Evolutionary conservation across 768 basidiomycete genomes (phyloP).

Genomic region (Amanita phalloides): DNA sequence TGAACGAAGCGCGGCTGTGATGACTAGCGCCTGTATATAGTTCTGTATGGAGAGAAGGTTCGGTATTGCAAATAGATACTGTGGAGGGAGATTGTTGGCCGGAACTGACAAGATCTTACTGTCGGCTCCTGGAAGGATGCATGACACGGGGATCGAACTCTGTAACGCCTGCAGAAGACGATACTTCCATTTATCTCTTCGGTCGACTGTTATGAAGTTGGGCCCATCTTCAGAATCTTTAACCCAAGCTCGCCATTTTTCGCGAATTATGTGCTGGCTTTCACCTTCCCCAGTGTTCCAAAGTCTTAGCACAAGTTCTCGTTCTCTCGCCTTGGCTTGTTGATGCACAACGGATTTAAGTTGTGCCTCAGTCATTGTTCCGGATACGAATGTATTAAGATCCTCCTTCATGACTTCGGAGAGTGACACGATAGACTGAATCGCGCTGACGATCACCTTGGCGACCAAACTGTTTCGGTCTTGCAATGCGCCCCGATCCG

Average conservation of each 20-base stretch:
- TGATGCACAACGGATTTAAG: constrained; percentile 35
- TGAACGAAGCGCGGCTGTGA: constrained; percentile 48
- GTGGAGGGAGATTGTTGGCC: constrained; percentile 49
- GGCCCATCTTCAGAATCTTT: constrained; percentile 6
- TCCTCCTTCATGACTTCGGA: constrained; percentile 61
- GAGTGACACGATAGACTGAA: constrained; percentile 38
- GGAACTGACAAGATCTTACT: not conserved
- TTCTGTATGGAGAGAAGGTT: constrained; percentile 53
- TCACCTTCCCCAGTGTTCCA: constrained; percentile 27
- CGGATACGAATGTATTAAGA: constrained; percentile 52
- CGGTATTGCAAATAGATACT: constrained; percentile 50
- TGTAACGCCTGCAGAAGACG: constrained; percentile 36
- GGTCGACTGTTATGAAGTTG: not conserved
- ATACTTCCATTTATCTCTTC: constrained; percentile 30
- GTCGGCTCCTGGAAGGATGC: constrained; percentile 15
- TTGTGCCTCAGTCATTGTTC: constrained; percentile 56
- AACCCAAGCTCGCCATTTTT: constrained; percentile 24
- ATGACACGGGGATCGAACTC: constrained; percentile 27
- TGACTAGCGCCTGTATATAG: constrained; percentile 58
- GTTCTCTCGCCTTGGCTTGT: constrained; percentile 46
- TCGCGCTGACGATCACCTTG: constrained; percentile 32
- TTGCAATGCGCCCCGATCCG: not conserved
- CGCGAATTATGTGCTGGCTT: constrained; percentile 18
- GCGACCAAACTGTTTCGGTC: constrained; percentile 23
- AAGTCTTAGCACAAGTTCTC: constrained; percentile 38